Evolutionary conservation across 108 stramenopile species (phyloP), one percentile per base, ranked within the genome.

Genomic region (Poteriospumella lacustris): DNA sequence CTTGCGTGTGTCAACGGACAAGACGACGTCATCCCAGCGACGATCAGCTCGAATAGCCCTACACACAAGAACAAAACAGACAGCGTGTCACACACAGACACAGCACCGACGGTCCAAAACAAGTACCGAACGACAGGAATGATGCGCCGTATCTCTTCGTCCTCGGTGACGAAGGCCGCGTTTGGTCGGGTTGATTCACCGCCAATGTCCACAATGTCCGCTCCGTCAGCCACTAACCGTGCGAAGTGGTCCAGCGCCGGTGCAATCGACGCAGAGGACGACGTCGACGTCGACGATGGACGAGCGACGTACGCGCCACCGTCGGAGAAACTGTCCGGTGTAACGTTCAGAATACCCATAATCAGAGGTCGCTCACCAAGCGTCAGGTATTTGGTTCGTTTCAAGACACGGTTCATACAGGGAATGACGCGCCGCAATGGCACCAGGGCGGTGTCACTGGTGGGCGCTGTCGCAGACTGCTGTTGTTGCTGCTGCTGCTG

Each of bases 301-400:
- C n/a, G n/a, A n/a, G n/a, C n/a, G n/a, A n/a, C n/a, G 68, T 82
- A 58, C 70, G 80, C 86, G 0, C 97, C 97, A 43, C 97, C 97
- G 79, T 98, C 97, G 80, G 91, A 92, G 78, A 98, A 98, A 76
- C 90, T 91, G 75, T 98, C 97, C 31, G 97, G 97, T 9, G 97
- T 98, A 0, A 93, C 89, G 83, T 98, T 98, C 5, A 98, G 77
- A 67, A 98, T 93, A 12, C 95, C 97, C 94, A 96, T 95, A 60
- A 96, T 86, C 9, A 94, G 73, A 15, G 95, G 60, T 34, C 5
- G 28, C 9, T 24, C 31, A 33, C 60, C 24, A 9, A 64, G 36
- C 24, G 9, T 26, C 60, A 64, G 36, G 9, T 31, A 64, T 33
- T 24, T 3, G 9, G 60, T 64, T 24, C 36, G 28, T 5, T 34